Percentiles rank a stretch among this genome's conserved stretches.
phyloP scores from a whole-genome alignment of 495 filamentous ascomycete genomes.

The Trichoderma erinaceum region DNA sequence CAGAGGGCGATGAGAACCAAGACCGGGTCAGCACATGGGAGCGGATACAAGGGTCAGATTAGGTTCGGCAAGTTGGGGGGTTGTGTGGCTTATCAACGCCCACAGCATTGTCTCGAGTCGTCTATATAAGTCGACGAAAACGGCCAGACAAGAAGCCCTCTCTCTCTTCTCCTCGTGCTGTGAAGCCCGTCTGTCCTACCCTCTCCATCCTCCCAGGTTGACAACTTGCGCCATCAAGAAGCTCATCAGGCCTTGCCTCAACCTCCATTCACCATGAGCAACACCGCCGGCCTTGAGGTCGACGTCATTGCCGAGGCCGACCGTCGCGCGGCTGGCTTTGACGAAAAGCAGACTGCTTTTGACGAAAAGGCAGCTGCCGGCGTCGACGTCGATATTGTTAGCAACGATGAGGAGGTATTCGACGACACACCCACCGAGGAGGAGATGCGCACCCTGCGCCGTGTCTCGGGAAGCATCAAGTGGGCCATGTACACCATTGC shows the following conservation, averaged over 20 bases:
- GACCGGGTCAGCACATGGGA: not conserved
- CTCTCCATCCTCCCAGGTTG: not conserved
- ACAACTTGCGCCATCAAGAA: not conserved
- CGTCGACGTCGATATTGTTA: not conserved
- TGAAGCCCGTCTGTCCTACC: not conserved
- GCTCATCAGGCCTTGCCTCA: not conserved
- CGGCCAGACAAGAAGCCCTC: not conserved
- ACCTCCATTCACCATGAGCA: conserved; percentile 6
- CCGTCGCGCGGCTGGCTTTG: conserved; percentile 10
- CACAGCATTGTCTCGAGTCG: not conserved
- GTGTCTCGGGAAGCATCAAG: conserved; percentile 56
- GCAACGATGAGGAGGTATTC: conserved; percentile 6
- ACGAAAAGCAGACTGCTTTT: conserved; percentile 5
- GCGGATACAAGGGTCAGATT: not conserved
- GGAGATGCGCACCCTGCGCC: conserved; percentile 51
- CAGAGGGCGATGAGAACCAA: not conserved
- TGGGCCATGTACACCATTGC: conserved; percentile 58
- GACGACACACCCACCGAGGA: conserved; percentile 46
- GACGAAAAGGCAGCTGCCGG: not conserved
- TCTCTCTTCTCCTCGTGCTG: not conserved
- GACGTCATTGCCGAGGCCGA: conserved; percentile 16
- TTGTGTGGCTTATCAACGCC: not conserved
- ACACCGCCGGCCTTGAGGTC: conserved; percentile 11
- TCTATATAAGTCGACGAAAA: not conserved
- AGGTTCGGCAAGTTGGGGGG: not conserved